Evolutionary conservation across 2,329 filamentous ascomycete genomes (phyloP).

Genomic region (Trichoderma sp.): DNA sequence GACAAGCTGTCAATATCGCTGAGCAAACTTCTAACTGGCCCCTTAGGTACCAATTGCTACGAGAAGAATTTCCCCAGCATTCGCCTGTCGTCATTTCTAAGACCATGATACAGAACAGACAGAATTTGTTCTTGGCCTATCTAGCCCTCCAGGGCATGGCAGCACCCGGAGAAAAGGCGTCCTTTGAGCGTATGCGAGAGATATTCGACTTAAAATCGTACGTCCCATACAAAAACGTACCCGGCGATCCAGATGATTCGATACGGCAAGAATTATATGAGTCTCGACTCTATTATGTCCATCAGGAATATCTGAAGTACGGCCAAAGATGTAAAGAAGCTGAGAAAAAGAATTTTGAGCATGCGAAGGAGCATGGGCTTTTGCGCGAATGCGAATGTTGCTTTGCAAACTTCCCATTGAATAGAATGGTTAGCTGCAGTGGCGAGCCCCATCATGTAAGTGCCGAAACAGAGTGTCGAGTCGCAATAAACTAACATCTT

Average conservation of each 20-base stretch:
- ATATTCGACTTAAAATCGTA: neutral
- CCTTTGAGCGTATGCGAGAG: neutral
- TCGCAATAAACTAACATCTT: constrained; percentile 18
- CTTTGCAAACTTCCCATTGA: constrained; percentile 63
- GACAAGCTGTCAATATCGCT: neutral
- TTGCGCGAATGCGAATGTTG: constrained; percentile 72
- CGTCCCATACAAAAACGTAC: neutral
- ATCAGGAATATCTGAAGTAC: constrained; percentile 23
- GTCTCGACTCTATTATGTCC: constrained; percentile 21
- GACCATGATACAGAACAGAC: constrained; percentile 19
- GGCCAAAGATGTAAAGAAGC: constrained; percentile 25
- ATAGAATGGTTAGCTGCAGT: constrained; percentile 67
- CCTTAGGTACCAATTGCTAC: neutral
- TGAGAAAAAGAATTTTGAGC: constrained; percentile 41
- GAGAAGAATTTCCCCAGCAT: constrained; percentile 27
- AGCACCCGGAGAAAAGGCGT: neutral
- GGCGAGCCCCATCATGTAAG: constrained; percentile 51
- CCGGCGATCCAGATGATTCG: neutral
- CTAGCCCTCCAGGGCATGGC: constrained; percentile 14
- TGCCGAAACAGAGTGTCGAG: neutral
- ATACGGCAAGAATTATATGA: constrained; percentile 26
- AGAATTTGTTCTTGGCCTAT: constrained; percentile 24
- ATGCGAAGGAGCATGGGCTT: constrained; percentile 48
- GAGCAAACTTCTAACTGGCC: neutral
- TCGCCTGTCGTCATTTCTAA: constrained; percentile 19